Evolutionary conservation across 192 early-diverging fungal species (phyloP).

Genomic region (Glomus cerebriforme): DNA sequence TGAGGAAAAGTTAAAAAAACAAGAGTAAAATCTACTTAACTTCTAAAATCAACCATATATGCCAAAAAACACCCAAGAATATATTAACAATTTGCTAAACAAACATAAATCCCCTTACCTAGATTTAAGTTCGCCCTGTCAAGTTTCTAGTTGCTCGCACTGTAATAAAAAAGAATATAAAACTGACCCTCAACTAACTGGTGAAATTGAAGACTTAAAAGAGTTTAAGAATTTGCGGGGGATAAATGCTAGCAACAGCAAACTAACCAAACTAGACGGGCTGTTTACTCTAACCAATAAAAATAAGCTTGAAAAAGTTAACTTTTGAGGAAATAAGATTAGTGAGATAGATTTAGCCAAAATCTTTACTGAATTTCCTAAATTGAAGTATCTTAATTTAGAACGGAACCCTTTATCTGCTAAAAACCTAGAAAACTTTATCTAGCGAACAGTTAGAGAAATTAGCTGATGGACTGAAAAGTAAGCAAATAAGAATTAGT

Average conservation of each 20-base stretch:
- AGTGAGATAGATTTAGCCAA: background rate
- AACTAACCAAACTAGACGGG: background rate
- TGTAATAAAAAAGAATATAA: background rate
- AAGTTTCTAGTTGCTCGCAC: background rate
- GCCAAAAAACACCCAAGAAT: background rate
- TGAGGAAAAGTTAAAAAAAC: too few species aligned
- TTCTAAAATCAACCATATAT: background rate
- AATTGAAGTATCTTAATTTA: background rate
- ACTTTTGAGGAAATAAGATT: constrained; percentile 1
- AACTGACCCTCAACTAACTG: background rate
- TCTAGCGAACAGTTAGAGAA: background rate
- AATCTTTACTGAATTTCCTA: constrained; percentile 2
- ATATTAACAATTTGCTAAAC: background rate
- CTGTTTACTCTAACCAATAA: constrained; percentile 6
- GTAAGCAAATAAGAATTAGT: constrained; percentile 2
- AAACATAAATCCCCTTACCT: background rate
- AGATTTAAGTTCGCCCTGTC: background rate
- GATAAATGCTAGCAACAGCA: constrained; percentile 2
- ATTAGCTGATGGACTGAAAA: constrained; percentile 1
- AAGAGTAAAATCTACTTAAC: too few species aligned
- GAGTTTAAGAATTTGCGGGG: background rate
- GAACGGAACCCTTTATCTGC: background rate
- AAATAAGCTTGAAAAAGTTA: background rate
- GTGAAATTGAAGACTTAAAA: background rate
- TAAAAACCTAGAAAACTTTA: constrained; percentile 17